Evolutionary conservation across 306 rosid genomes (phyloP), one percentile per base, ranked within the genome.

Genomic region (Prinsepia uniflora): DNA sequence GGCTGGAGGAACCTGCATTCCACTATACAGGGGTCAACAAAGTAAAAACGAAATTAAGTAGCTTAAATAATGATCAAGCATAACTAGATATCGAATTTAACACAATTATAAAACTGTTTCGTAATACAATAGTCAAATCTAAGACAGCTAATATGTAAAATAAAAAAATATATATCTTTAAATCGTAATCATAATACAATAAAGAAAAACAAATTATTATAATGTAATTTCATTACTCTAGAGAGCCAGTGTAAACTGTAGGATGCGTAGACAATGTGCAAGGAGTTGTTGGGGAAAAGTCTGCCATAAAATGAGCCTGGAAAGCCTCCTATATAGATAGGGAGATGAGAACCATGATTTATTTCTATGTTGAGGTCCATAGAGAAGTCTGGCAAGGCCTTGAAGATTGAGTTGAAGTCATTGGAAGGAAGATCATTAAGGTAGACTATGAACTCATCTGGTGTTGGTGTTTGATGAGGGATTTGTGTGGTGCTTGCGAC

Each of bases 241-340:
- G 97, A 90, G 64, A 94, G 97, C 97, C 98, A 94, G 82, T 94
- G 98, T 20, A 94, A 76, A 74, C 97, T 75, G 78, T 82, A 79
- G 43, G 96, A 82, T 36, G 98, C 87, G 77, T 90, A 85, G 75
- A 93, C 92, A 75, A 90, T 83, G 96, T 93, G 96, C 83, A 93
- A 78, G 79, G 74, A 84, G 68, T 74, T 79, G 76, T 80, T 87
- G 54, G 98, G 98, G 58, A 93, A 85, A 9, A 93, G 89, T 72
- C 97, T 87, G 63, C 90, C 85, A 75, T 93, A 93, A 78, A 93
- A 93, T 6, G 97, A 90, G 56, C 97, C 98, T 24, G 98, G 97
- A 78, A 88, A 93, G n/a, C 82, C 98, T 19, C 96, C 98, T 20
- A 94, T 80, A 78, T 83, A 87, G 76, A 92, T 81, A 41, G 95